A percentile compares a stretch with the other conserved stretches of the same genome.
Evolutionary conservation across 306 rosid species (phyloP).

Genomic region (Lablab purpureus): DNA sequence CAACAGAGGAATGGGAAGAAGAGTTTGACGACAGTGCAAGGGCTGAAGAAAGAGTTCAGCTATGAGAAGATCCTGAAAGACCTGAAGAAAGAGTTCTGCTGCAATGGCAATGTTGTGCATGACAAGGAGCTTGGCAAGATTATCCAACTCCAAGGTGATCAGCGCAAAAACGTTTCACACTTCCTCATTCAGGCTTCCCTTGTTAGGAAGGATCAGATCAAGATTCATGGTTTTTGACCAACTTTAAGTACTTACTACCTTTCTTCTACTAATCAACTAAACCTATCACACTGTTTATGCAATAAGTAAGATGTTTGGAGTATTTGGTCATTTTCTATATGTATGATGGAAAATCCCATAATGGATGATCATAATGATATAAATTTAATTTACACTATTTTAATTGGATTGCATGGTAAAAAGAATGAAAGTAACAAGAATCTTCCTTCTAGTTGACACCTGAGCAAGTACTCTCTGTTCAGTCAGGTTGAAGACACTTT

Average conservation of each 20-base stretch:
- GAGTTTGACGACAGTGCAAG: slow-evolving; percentile 82
- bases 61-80: slow-evolving; percentile 82
- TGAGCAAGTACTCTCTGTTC: too few relatives aligned
- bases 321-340: neutral
- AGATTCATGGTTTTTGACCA: slow-evolving; percentile 81
- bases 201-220: slow-evolving; percentile 77
- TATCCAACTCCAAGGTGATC: slow-evolving; percentile 94
- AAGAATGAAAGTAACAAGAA: too few relatives aligned
- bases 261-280: neutral
- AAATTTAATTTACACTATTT: too few relatives aligned
- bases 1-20: slow-evolving; percentile 86
- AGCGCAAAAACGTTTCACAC: slow-evolving; percentile 84
- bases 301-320: neutral
- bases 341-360: neutral
- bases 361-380: neutral
- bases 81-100: slow-evolving; percentile 76
- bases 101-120: slow-evolving; percentile 92
- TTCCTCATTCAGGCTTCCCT: slow-evolving; percentile 69
- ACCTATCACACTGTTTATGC: neutral
- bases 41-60: slow-evolving; percentile 70
- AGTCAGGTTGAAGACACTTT: neutral
- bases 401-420: too few relatives aligned
- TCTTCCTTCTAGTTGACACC: neutral
- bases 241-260: neutral
- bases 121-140: slow-evolving; percentile 89